Base-by-base conservation (phyloP, 495 filamentous ascomycete genomes). In the Daldinia concentrica region DNA sequence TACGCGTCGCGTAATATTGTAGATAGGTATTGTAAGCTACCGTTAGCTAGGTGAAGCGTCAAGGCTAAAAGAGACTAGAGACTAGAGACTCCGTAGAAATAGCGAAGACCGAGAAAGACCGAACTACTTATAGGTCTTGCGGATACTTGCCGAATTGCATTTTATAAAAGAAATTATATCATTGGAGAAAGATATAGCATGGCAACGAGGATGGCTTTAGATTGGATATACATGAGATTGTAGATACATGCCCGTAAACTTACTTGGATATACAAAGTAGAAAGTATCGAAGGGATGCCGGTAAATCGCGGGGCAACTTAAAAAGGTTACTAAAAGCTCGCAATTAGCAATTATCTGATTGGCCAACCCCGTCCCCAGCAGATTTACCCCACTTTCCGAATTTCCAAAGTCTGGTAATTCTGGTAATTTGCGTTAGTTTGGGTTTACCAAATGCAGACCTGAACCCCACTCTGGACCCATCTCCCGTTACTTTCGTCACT, bases 341-440 rank as follows among this genome's bases (percentile, higher is more conserved):
- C 70, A 73, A 73, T 73, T 73, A 73, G 48, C 17, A 65, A 65
- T 65, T 68, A 26, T 54, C 29, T 73, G 15, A 73, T 73, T 73
- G 70, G 70, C 1, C 15, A 34, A 29, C 55, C n/a, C 26, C n/a
- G 30, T n/a, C n/a, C n/a, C 3, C 1, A 63, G 37, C 11, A 64
- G n/a, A 26, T 37, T 64, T 68, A 73, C 70, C 70, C 70, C 63
- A 72, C 69, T 66, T 73, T 43, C 70, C 66, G 17, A 68, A 57
- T n/a, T n/a, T n/a, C n/a, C n/a, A n/a, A n/a, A n/a, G n/a, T n/a
- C n/a, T n/a, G n/a, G n/a, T n/a, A n/a, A n/a, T 30, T 57, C 34
- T 15, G 24, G 50, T 54, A 54, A 14, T 54, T 15, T 30, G 50
- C 24, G 50, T 54, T n/a, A n/a, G 15, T 2, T 54, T 54, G 50